phyloP scores from a whole-genome alignment of 1,284 basidiomycete genomes.

The Naganishia liquefaciens region DNA sequence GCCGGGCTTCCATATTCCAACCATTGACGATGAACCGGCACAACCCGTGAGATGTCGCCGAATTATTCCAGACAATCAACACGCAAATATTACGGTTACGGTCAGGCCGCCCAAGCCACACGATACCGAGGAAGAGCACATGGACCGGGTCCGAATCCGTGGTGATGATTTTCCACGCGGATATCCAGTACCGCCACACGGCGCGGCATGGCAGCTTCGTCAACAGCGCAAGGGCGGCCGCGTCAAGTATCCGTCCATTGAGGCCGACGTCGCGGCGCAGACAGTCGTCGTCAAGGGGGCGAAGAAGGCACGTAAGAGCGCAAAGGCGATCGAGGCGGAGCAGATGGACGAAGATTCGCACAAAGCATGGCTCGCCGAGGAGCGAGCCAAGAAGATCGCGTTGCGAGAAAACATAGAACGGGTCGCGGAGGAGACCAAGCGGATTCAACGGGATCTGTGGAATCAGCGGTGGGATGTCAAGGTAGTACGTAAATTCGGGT shows the following conservation, averaged over 20 bases:
- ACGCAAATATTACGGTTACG: neutral
- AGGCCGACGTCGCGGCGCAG: neutral
- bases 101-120: too few relatives aligned
- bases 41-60: slow-evolving; percentile 49
- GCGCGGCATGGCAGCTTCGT: slow-evolving; percentile 13
- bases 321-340: slow-evolving; percentile 20
- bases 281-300: slow-evolving; percentile 8
- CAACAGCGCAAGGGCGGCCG: slow-evolving; percentile 1
- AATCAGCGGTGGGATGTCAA: slow-evolving; percentile 18
- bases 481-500: slow-evolving; percentile 8
- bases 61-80: slow-evolving; percentile 42
- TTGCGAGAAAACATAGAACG: slow-evolving; percentile 6
- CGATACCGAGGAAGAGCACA: neutral
- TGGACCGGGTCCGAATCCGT: neutral
- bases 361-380: slow-evolving; percentile 21
- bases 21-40: slow-evolving; percentile 41
- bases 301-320: slow-evolving; percentile 15
- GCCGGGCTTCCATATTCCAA: slow-evolving; percentile 78
- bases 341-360: slow-evolving; percentile 14
- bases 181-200: slow-evolving; percentile 13
- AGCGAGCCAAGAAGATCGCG: slow-evolving; percentile 21
- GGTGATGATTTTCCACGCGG: slow-evolving; percentile 9
- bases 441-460: slow-evolving; percentile 13
- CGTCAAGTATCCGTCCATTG: neutral
- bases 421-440: slow-evolving; percentile 1